These are phyloP conservation scores for Russula virescens DNA, from an alignment of 768 basidiomycete genomes.

Conservation along the genomic window DNA sequence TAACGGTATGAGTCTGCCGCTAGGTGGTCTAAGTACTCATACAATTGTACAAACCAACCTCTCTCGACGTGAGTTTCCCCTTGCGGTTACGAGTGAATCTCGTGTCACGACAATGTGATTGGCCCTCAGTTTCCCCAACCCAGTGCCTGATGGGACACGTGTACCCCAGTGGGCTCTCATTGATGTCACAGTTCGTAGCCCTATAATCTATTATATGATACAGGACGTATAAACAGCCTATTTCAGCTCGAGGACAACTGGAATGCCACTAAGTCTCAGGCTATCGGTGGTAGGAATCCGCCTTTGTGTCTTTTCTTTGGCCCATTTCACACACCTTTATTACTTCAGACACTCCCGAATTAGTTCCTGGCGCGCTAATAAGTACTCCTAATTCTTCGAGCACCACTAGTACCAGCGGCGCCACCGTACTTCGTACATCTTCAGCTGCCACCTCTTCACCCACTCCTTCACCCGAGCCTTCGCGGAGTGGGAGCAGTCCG, in stretches of 20 bases:
- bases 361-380: background rate
- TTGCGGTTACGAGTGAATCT: too few relatives aligned
- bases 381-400: background rate
- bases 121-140: background rate
- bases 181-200: conserved; percentile 3
- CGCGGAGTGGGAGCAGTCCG: background rate
- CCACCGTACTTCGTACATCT: background rate
- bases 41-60: background rate
- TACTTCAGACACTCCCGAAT: background rate
- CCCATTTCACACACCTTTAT: background rate
- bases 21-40: background rate
- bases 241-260: background rate
- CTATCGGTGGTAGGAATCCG: background rate
- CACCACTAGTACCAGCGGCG: too few relatives aligned
- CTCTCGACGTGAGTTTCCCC: conserved; percentile 2
- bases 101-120: background rate
- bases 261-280: background rate
- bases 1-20: background rate
- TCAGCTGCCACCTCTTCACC: background rate
- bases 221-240: background rate
- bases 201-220: background rate
- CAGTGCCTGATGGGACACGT: conserved; percentile 6
- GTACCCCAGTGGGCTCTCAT: conserved; percentile 11
- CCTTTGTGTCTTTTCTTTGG: too few relatives aligned
- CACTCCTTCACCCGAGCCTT: background rate